Evolutionary conservation across 495 filamentous ascomycete species (phyloP), one percentile per base, ranked within the genome.

Genomic region (Hypoxylon intermedium): DNA sequence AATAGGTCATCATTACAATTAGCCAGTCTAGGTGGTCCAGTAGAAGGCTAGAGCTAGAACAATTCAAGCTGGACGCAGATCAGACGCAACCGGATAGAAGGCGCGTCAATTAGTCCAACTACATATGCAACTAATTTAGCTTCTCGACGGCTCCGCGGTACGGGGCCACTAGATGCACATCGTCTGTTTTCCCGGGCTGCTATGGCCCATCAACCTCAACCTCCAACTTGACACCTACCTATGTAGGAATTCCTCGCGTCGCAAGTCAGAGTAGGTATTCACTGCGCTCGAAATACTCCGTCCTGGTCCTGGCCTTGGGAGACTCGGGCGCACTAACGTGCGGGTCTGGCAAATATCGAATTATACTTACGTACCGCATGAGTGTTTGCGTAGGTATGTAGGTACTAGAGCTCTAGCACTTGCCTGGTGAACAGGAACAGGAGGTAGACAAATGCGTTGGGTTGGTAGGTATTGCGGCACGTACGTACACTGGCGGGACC

Each of bases 71-170:
- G 30, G 18, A 28, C 21, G 48, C 37, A 63, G 60, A 58, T 63
- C 60, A 31, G 16, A 50, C 41, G 36, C 7, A 43, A 48, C 51
- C 15, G 19, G 60, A 53, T 26, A 26, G 36, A 47, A 24, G 38
- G 34, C 40, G 42, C 47, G 41, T 43, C 41, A 58, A 48, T 28
- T 42, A 53, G 53, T 9, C 21, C 28, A 53, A 41, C 48, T 41
- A 58, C 34, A 37, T 37, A 37, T 37, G 34, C 34, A 37, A 20
- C 47, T 63, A 63, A 47, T 56, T 56, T 63, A 63, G 52, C 23
- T 38, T 18, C 52, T 50, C 52, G 33, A 44, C 36, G 53, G 53
- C 13, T 61, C 58, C 51, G 21, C 45, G 50, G 45, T 9, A 31
- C 13, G 40, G 15, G 16, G 24, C 7, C 24, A 20, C 34, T 36